These are phyloP conservation scores for Argentina anserina DNA, from an alignment of 306 rosid species.

Conservation along the genomic window DNA sequence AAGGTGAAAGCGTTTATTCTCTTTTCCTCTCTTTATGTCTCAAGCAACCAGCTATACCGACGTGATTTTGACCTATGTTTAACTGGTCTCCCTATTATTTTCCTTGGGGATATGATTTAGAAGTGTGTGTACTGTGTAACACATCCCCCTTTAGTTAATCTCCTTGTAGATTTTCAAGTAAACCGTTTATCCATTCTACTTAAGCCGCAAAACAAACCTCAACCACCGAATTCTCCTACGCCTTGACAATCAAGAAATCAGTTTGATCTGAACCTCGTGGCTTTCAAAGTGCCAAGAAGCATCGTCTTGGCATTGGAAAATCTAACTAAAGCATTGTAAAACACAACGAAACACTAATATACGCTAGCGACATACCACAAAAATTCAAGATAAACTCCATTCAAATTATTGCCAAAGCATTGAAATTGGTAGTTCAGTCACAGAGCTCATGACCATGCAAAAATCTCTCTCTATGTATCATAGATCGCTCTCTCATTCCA, in stretches of 20 bases:
- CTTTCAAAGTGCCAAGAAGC: not conserved
- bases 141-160: not conserved
- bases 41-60: not conserved
- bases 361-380: not conserved
- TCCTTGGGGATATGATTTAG: not conserved
- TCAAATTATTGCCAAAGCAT: not conserved
- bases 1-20: not conserved
- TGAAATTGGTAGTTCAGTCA: not conserved
- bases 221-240: not conserved
- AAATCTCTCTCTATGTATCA: not conserved
- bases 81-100: not conserved
- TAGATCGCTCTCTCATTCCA: not conserved
- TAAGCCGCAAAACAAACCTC: not conserved
- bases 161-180: not conserved
- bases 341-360: not conserved
- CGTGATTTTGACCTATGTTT: not conserved
- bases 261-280: constrained; percentile 27
- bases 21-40: not conserved
- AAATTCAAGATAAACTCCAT: not conserved
- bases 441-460: not conserved
- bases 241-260: constrained; percentile 1
- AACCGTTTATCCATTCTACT: not conserved
- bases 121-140: not conserved
- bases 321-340: not conserved
- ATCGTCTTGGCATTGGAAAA: not conserved